Conservation (phyloP, 2,329 filamentous ascomycete species). For the Teratosphaeria pseudoeucalypti region DNA sequence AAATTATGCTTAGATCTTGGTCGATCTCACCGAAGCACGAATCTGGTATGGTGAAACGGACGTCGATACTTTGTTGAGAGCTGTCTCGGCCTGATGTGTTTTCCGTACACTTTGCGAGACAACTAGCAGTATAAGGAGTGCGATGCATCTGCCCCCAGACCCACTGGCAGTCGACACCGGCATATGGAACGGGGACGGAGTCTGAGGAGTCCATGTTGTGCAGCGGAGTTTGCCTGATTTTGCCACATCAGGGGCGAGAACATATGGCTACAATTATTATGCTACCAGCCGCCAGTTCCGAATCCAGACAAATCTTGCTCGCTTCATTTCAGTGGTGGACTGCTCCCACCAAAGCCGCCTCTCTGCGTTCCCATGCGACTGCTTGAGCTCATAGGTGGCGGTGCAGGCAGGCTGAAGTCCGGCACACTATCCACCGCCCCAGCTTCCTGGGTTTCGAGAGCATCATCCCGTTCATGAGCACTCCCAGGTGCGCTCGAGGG, state of each 20-base stretch:
- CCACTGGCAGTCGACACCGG: too few species aligned
- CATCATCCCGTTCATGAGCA: not conserved
- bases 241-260: too few species aligned
- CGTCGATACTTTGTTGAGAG: not conserved
- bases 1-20: not conserved
- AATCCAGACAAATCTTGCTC: not conserved
- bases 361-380: not conserved
- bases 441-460: not conserved
- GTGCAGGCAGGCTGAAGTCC: conserved; percentile 14
- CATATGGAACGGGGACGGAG: too few species aligned
- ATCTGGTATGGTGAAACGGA: not conserved
- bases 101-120: too few species aligned
- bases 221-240: too few species aligned
- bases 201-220: too few species aligned
- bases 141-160: too few species aligned
- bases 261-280: not conserved
- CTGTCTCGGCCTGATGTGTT: too few species aligned
- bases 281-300: not conserved
- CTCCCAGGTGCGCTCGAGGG: conserved; percentile 9
- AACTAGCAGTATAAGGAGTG: too few species aligned
- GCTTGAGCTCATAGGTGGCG: conserved; percentile 10
- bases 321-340: not conserved
- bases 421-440: conserved; percentile 4
- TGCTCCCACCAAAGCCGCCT: not conserved
- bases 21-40: not conserved